A percentile compares a stretch with the other conserved stretches of the same genome.
Conservation (phyloP, 768 basidiomycete species). For the Porpolomopsis calyptriformis region DNA sequence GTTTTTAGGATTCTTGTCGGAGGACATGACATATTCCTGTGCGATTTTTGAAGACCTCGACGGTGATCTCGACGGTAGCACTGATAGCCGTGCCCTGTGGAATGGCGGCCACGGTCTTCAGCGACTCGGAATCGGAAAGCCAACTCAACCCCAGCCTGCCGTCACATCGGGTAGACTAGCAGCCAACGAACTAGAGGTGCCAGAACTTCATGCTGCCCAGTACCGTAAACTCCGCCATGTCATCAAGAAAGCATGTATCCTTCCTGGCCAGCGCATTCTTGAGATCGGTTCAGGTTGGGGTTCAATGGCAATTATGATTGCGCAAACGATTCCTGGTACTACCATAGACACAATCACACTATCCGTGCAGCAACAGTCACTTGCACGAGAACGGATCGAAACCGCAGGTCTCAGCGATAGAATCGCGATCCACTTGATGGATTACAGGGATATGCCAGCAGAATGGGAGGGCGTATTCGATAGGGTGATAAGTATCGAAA, state of each 20-base stretch:
- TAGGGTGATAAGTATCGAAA: conserved; percentile 62
- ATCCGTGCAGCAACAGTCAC: conserved; percentile 49
- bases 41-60: conserved; percentile 60
- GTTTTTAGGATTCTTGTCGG: conserved; percentile 40
- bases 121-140: conserved; percentile 16
- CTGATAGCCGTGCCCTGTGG: conserved; percentile 16
- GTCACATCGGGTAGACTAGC: no score
- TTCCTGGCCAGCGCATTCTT: conserved; percentile 44
- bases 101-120: conserved; percentile 28
- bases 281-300: conserved; percentile 81
- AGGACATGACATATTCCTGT: conserved; percentile 73
- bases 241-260: conserved; percentile 53
- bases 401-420: conserved; percentile 39
- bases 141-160: no score
- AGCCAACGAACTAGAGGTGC: no score
- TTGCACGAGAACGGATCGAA: conserved; percentile 46
- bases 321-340: conserved; percentile 41
- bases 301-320: conserved; percentile 55
- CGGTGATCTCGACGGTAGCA: conserved; percentile 34
- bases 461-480: conserved; percentile 61
- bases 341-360: conserved; percentile 65
- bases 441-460: conserved; percentile 53
- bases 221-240: conserved; percentile 55
- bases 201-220: conserved; percentile 40
- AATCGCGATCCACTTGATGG: conserved; percentile 64